These are phyloP conservation scores for Coffea humblotiana DNA, from an alignment of 305 asterid genomes.

Conservation along the genomic window DNA sequence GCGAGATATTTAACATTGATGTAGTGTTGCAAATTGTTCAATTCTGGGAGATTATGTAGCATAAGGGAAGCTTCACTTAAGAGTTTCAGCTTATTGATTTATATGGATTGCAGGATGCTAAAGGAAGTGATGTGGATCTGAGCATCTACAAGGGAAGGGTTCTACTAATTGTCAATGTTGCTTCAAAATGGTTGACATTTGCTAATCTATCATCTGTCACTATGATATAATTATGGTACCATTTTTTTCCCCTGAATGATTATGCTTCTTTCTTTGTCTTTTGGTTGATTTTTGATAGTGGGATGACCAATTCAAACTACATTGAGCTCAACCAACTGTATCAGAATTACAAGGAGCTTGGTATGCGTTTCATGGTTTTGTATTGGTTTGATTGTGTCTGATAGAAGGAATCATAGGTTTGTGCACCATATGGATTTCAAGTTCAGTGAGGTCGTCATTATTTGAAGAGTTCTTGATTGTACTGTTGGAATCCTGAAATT, in stretches of 20 bases:
- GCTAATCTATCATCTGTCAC: constrained; percentile 9
- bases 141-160: constrained; percentile 57
- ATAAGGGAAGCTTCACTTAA: background rate
- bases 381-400: background rate
- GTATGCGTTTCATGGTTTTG: constrained; percentile 29
- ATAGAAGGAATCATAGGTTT: background rate
- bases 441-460: background rate
- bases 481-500: background rate
- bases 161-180: constrained; percentile 74
- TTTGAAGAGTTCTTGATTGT: background rate
- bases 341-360: constrained; percentile 60
- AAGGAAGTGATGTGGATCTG: constrained; percentile 55
- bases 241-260: background rate
- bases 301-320: constrained; percentile 89
- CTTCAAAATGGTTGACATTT: constrained; percentile 60
- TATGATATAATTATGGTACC: background rate
- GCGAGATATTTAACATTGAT: background rate
- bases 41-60: background rate
- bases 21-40: background rate
- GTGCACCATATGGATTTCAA: background rate
- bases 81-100: background rate
- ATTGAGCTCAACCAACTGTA: constrained; percentile 69
- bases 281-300: constrained; percentile 41
- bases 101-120: constrained; percentile 51
- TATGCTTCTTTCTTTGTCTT: background rate